Conservation (phyloP, 1,139 yeast genomes). For the Blastobotrys arbuscula region DNA sequence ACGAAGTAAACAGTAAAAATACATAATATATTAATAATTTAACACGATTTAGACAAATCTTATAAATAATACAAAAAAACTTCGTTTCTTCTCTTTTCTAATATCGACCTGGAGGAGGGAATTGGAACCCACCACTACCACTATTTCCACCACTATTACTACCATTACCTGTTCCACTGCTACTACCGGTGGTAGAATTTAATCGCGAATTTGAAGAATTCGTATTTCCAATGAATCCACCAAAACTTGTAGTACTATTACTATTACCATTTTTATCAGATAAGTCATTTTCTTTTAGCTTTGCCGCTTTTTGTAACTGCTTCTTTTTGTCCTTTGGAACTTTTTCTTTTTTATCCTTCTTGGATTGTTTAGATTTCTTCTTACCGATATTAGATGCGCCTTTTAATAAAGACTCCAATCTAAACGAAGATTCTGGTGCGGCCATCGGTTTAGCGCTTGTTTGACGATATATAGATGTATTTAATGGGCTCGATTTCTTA, state of each 20-base stretch:
- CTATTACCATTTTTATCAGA: too few relatives aligned
- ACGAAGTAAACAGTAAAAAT: background rate
- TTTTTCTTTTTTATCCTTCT: background rate
- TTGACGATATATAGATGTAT: background rate
- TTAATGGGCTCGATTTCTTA: slow-evolving; percentile 21
- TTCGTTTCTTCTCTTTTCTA: background rate
- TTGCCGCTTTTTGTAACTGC: slow-evolving; percentile 9
- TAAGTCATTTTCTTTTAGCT: background rate
- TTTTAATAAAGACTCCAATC: slow-evolving; percentile 31
- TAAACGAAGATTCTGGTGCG: slow-evolving; percentile 28
- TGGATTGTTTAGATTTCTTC: slow-evolving; percentile 18
- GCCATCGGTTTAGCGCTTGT: background rate
- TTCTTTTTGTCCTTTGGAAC: slow-evolving; percentile 7
- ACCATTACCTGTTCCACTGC: background rate
- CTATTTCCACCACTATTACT: background rate
- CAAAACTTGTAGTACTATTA: too few relatives aligned
- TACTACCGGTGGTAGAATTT: background rate
- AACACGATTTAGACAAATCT: too few relatives aligned
- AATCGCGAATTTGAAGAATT: too few relatives aligned
- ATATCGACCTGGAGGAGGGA: slow-evolving; percentile 9
- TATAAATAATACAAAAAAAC: background rate
- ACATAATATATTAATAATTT: too few relatives aligned
- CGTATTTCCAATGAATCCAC: too few relatives aligned
- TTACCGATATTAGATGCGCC: slow-evolving; percentile 28
- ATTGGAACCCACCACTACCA: slow-evolving; percentile 7